Conservation (phyloP, 2,329 filamentous ascomycete genomes). For the Fusarium foetens region DNA sequence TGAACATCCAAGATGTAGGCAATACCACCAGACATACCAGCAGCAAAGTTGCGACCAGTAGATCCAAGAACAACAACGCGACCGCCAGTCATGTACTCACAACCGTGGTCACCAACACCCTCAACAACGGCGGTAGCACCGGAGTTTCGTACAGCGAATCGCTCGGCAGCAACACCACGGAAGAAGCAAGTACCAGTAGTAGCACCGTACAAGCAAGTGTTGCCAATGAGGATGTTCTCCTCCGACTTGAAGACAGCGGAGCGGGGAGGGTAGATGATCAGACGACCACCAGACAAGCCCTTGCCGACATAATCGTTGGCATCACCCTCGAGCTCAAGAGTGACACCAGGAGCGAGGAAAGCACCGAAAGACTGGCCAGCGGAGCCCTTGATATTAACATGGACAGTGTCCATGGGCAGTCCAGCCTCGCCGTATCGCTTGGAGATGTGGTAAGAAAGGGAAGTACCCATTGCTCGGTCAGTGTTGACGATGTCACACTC, state of each 20-base stretch:
- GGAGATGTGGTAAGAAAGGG: constrained; percentile 94
- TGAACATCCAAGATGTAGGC: constrained; percentile 93
- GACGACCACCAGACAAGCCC: constrained; percentile 88
- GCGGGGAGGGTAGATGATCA: constrained; percentile 93
- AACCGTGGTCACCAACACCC: constrained; percentile 94
- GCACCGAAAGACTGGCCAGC: constrained; percentile 97
- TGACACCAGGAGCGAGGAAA: constrained; percentile 91
- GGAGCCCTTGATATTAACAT: constrained; percentile 95
- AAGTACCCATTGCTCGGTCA: constrained; percentile 91
- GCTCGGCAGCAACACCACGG: constrained; percentile 94
- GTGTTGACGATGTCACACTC: constrained; percentile 98
- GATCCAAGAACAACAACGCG: constrained; percentile 86
- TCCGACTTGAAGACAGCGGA: constrained; percentile 94
- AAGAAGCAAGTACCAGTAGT: constrained; percentile 94
- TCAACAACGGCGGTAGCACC: constrained; percentile 96
- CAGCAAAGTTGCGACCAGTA: constrained; percentile 96
- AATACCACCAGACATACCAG: constrained; percentile 98
- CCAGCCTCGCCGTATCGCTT: constrained; percentile 91
- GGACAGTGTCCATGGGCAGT: constrained; percentile 90
- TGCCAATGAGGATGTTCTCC: constrained; percentile 93
- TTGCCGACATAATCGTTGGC: constrained; percentile 98
- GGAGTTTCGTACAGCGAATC: constrained; percentile 96
- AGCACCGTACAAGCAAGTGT: constrained; percentile 94
- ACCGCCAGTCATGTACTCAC: constrained; percentile 99
- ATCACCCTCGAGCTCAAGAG: constrained; percentile 94